Evolutionary conservation across 257 asterid species (phyloP).

Genomic region (Rehmannia glutinosa): DNA sequence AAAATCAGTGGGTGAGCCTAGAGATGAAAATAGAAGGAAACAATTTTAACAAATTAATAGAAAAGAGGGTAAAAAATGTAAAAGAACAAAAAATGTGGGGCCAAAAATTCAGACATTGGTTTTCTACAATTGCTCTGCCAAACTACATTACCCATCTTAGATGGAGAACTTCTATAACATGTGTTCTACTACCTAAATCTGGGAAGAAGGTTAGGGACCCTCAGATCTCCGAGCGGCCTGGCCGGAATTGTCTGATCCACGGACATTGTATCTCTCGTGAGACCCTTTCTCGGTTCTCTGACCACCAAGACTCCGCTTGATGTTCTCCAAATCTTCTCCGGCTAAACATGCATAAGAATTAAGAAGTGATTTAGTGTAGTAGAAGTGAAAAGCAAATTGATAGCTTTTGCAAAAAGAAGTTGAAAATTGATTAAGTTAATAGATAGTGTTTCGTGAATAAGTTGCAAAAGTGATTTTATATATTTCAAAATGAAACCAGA

Average conservation of each 20-base stretch:
- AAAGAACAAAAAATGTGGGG: slow-evolving; percentile 17
- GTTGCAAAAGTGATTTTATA: too few relatives aligned
- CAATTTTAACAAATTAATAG: slow-evolving; percentile 19
- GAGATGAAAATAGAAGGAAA: background rate
- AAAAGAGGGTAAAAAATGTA: background rate
- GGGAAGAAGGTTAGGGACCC: slow-evolving; percentile 57
- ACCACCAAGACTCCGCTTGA: slow-evolving; percentile 83
- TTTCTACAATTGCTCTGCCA: slow-evolving; percentile 11
- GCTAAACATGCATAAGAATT: slow-evolving; percentile 32
- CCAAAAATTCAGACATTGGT: background rate
- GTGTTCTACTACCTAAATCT: slow-evolving; percentile 37
- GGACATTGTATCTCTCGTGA: slow-evolving; percentile 58
- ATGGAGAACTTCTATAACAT: background rate
- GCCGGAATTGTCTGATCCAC: slow-evolving; percentile 62
- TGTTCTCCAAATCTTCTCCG: slow-evolving; percentile 73
- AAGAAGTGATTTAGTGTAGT: background rate
- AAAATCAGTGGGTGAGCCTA: too few relatives aligned
- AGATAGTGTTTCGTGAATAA: too few relatives aligned
- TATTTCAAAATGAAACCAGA: too few relatives aligned
- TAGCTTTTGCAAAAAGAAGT: too few relatives aligned
- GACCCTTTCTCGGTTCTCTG: slow-evolving; percentile 67
- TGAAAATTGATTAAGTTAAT: too few relatives aligned
- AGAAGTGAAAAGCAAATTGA: too few relatives aligned
- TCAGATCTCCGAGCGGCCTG: slow-evolving; percentile 50
- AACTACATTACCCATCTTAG: slow-evolving; percentile 5